Evolutionary conservation across 805 yeast species (phyloP), one percentile per base, ranked within the genome.

Genomic region (Spathaspora sp.): DNA sequence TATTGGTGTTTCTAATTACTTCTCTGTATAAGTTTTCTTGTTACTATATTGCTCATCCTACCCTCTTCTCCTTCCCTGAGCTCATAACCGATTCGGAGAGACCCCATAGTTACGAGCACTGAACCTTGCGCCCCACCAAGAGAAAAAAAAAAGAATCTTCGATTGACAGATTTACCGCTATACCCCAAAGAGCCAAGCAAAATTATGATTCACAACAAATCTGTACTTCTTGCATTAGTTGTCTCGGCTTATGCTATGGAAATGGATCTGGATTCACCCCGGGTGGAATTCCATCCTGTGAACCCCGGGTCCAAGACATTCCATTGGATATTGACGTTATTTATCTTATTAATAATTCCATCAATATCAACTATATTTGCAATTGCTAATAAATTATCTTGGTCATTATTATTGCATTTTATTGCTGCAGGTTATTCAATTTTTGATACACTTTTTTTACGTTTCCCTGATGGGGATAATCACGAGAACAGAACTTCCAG

Each of bases 401-500:
- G 76, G 26, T 69, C 83, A 1, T 65, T 79, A 3, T 54, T 74
- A 1, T 57, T 83, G 8, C 89, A 82, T 58, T 53, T 73, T 3
- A 56, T 75, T 0, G 69, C 79, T 44, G 72, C 80, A 0, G 71
- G 61, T 0, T 87, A 85, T 60, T 77, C 85, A 1, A 66, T 76
- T 0, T 52, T 83, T 23, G 94, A 87, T 52, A 79, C 82, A 2
- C 44, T 83, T 2, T 66, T 85, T 48, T 69, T 86, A 9, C 69
- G 80, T 46, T 87, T 85, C 60, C 85, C 87, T 0, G 93, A 87
- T 61, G 64, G 73, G 35, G 75, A 79, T 49, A 85, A 84, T 40
- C 82, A 83, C 51, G 93, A 87, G 61, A 86, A 85, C 63, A 67
- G 79, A 51, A 82, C 89, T 0, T 81, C 87, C 11, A 73, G 81